Evolutionary conservation across 306 rosid species (phyloP).

Genomic region (Trichosanthes truncata): DNA sequence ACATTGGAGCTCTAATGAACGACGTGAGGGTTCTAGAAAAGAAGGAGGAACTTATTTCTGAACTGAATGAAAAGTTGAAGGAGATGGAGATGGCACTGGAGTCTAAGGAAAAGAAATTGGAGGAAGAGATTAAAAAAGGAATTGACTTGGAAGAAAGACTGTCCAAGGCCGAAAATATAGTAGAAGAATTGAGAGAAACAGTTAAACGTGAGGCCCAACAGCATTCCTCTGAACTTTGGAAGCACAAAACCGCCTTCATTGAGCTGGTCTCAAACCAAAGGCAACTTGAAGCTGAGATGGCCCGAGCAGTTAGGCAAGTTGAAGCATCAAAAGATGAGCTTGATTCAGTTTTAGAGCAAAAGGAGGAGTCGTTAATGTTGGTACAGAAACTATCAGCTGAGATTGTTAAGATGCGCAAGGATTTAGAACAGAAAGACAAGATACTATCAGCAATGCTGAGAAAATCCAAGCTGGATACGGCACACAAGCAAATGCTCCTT

Average conservation of each 20-base stretch:
- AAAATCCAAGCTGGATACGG: constrained; percentile 66
- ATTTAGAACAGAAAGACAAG: constrained; percentile 90
- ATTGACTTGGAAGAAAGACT: constrained; percentile 55
- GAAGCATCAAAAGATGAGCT: constrained; percentile 64
- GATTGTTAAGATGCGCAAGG: constrained; percentile 58
- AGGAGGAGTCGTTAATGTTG: constrained; percentile 73
- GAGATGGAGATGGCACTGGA: constrained; percentile 48
- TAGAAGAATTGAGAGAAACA: constrained; percentile 51
- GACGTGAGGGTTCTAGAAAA: constrained; percentile 56
- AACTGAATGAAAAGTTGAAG: constrained; percentile 42
- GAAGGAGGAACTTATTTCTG: constrained; percentile 30
- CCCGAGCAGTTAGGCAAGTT: constrained; percentile 47
- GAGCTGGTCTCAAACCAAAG: constrained; percentile 86
- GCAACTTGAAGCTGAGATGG: constrained; percentile 79
- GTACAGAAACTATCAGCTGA: constrained; percentile 62
- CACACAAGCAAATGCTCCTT: constrained; percentile 74
- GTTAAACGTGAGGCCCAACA: constrained; percentile 48
- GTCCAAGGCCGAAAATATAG: constrained; percentile 37
- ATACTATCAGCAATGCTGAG: constrained; percentile 89
- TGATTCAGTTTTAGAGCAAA: constrained; percentile 43
- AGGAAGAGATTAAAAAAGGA: constrained; percentile 42
- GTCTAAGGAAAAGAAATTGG: constrained; percentile 43
- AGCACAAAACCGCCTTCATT: constrained; percentile 84
- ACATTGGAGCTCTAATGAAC: constrained; percentile 53
- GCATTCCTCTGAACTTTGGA: constrained; percentile 78